Conservation (phyloP, 495 filamentous ascomycete genomes). For the Friedmanniomyces endolithicus region DNA sequence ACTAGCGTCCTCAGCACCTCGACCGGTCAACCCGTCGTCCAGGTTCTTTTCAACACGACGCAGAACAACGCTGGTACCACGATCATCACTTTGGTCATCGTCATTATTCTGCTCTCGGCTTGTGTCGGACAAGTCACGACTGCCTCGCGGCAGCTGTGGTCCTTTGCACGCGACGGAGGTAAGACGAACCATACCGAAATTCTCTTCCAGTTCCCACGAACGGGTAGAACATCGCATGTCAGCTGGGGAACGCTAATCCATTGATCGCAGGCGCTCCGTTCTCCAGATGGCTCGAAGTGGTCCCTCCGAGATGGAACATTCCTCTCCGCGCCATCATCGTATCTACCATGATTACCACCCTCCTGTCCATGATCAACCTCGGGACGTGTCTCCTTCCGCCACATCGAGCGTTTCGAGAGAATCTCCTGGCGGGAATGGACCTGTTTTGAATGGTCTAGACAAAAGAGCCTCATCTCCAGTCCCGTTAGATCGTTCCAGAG, state of each 20-base stretch:
- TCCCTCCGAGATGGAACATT: slow-evolving; percentile 7
- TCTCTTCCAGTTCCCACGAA: too few relatives aligned
- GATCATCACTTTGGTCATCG: slow-evolving; percentile 7
- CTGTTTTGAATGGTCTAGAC: not conserved
- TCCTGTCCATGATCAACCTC: slow-evolving; percentile 49
- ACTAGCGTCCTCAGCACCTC: slow-evolving; percentile 12
- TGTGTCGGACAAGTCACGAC: slow-evolving; percentile 12
- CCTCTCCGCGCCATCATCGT: slow-evolving; percentile 30
- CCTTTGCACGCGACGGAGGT: slow-evolving; percentile 8
- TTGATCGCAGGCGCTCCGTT: slow-evolving; percentile 2
- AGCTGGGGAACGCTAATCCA: not conserved
- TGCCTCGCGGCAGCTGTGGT: slow-evolving; percentile 18
- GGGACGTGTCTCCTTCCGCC: slow-evolving; percentile 28
- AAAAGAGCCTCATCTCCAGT: not conserved
- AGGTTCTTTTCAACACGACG: slow-evolving; percentile 24
- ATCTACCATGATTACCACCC: slow-evolving; percentile 37
- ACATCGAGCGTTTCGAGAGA: too few relatives aligned
- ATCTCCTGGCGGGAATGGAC: too few relatives aligned
- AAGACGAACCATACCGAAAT: slow-evolving; percentile 22
- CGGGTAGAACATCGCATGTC: not conserved
- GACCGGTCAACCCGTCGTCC: slow-evolving; percentile 25
- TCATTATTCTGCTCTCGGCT: not conserved
- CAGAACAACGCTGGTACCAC: slow-evolving; percentile 17
- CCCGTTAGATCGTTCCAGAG: too few relatives aligned
- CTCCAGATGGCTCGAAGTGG: slow-evolving; percentile 1